Base-by-base conservation (phyloP, 164 flowering plant species). In the Berberis thunbergii region DNA sequence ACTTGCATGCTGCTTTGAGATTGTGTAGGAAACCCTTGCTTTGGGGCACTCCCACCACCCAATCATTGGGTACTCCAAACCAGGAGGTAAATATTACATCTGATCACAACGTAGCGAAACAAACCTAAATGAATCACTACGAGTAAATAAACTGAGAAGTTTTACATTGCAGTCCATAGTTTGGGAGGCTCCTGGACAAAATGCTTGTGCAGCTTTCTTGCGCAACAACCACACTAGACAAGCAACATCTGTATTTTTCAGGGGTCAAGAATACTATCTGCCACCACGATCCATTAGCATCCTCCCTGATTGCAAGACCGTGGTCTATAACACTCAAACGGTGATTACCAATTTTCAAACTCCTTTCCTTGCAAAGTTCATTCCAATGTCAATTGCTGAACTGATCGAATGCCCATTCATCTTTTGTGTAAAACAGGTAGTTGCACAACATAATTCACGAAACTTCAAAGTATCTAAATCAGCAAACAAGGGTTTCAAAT, bases 271-370 rank as follows among this genome's bases (percentile, higher is more conserved):
- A 5, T 83, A 80, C 57, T 73, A 55, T 67, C 58, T 95, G 26
- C 97, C 99, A 6, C 70, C 78, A 8, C 83, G 74, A 57, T 95
- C 99, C 63, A 80, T 95, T 54, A 95, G 97, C 78, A 85, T 95
- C 69, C 89, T 95, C 57, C 94, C 97, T 8, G 97, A 91, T 70
- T 95, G 99, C 83, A 85, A 86, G 76, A 91, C 91, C 45, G 92
- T 87, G 2, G 91, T 95, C 62, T 89, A 52, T 81, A 95, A 95
- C 70, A 83, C 92, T 62, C 73, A 71, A 56, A 71, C 53, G 61
- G 93, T 92, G 74, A 71, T 7, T 61, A 11, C 41, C 41, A 3
- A 9, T 54, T 40, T 44, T 49, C 26, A 45, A 8, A 26, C 6
- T 26, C 4, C n/a, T 9, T n/a, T 54, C 4, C n/a, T 54, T 4